Percentiles rank a stretch among this genome's conserved stretches.
phyloP scores from a whole-genome alignment of 2,329 filamentous ascomycete genomes.

The Beauveria sp. region DNA sequence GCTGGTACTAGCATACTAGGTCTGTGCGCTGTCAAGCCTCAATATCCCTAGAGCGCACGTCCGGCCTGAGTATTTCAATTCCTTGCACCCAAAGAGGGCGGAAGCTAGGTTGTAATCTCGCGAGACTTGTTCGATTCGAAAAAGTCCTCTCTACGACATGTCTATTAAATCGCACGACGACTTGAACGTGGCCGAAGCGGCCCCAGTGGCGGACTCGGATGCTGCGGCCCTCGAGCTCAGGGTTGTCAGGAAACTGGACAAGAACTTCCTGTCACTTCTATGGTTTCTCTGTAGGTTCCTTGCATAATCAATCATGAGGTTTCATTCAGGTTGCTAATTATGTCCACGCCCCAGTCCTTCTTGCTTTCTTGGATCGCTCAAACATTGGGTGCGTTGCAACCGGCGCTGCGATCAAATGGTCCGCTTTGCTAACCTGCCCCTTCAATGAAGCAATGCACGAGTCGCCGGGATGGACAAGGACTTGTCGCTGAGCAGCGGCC shows the following conservation, averaged over 20 bases:
- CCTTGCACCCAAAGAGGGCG: too few relatives aligned
- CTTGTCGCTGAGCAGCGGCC: conserved; percentile 14
- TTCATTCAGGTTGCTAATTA: background rate
- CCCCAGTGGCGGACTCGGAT: too few relatives aligned
- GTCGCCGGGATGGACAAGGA: conserved; percentile 18
- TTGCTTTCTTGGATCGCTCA: conserved; percentile 9
- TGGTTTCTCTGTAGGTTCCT: conserved; percentile 2
- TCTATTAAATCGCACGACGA: background rate
- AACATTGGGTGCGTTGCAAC: conserved; percentile 7
- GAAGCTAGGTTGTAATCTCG: too few relatives aligned
- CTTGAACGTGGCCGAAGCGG: background rate
- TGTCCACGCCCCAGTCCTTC: background rate
- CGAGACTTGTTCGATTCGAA: too few relatives aligned
- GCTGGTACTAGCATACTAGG: background rate
- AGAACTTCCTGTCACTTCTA: conserved; percentile 2
- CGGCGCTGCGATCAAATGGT: too few relatives aligned
- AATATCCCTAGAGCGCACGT: too few relatives aligned
- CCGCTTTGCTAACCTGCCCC: background rate
- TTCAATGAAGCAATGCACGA: conserved; percentile 16
- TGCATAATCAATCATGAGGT: background rate
- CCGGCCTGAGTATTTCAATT: too few relatives aligned
- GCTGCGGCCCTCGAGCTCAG: background rate
- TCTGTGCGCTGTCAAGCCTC: background rate
- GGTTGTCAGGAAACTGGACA: conserved; percentile 6
- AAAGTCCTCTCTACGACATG: background rate